These are phyloP conservation scores for Kodamaea derodonti DNA, from an alignment of 1,139 yeast genomes.

Conservation along the genomic window DNA sequence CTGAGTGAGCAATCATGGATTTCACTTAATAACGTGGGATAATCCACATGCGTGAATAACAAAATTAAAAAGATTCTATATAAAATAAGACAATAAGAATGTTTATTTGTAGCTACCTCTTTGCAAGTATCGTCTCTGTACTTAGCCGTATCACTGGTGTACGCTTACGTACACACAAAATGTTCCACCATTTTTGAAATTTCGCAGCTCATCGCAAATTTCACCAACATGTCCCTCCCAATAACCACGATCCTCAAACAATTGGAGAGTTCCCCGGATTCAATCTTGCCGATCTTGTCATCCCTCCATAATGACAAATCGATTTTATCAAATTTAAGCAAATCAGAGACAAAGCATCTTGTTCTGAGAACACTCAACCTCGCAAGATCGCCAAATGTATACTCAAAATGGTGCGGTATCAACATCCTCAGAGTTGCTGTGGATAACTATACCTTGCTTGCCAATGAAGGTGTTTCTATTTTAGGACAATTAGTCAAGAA, in stretches of 20 bases:
- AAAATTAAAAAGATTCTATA: no score
- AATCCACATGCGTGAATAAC: no score
- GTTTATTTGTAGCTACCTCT: no score
- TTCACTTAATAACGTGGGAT: no score
- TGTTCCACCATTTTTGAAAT: neutral
- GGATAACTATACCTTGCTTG: conserved; percentile 50
- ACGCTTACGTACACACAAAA: no score
- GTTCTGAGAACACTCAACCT: conserved; percentile 54
- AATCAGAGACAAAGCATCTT: conserved; percentile 54
- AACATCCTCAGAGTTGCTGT: conserved; percentile 50
- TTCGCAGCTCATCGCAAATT: neutral
- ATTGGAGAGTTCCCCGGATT: conserved; percentile 31
- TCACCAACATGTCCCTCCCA: conserved; percentile 29
- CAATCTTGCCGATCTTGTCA: conserved; percentile 32
- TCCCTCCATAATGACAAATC: conserved; percentile 27
- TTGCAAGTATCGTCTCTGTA: no score
- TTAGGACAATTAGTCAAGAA: conserved; percentile 53
- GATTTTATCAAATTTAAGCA: conserved; percentile 37
- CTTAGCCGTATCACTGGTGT: no score
- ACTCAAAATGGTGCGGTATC: conserved; percentile 61
- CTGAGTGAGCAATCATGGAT: no score
- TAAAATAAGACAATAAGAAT: no score
- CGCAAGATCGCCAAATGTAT: conserved; percentile 45
- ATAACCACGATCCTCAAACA: conserved; percentile 30
- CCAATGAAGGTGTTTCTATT: conserved; percentile 58